These are phyloP conservation scores for Pythium periplocum DNA, from an alignment of 352 stramenopile genomes.

Conservation along the genomic window DNA sequence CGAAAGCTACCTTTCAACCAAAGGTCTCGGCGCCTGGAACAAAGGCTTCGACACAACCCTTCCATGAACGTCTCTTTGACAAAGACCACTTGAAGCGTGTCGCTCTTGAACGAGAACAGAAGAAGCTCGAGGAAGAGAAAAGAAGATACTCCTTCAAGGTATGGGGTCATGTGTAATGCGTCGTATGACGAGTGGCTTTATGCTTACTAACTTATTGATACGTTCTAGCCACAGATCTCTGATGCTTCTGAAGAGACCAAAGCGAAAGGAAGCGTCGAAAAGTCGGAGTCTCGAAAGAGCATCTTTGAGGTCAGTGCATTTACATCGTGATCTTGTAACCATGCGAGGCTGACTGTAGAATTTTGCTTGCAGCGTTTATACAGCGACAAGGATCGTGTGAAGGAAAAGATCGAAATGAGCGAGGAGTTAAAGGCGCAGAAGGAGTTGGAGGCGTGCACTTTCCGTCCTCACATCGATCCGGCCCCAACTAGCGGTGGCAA, in stretches of 20 bases:
- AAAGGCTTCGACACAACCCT: slow-evolving; percentile 40
- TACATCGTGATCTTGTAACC: slow-evolving; percentile 7
- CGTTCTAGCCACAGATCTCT: slow-evolving; percentile 48
- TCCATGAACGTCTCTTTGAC: slow-evolving; percentile 71
- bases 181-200: too few relatives aligned
- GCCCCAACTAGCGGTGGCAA: slow-evolving; percentile 22
- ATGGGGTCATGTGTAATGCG: slow-evolving; percentile 3
- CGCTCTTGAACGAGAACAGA: slow-evolving; percentile 58
- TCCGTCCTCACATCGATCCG: slow-evolving; percentile 58
- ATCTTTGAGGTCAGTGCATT: slow-evolving; percentile 64
- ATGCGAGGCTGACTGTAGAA: slow-evolving; percentile 7
- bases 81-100: slow-evolving; percentile 73
- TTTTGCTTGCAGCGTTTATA: slow-evolving; percentile 54
- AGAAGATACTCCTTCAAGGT: slow-evolving; percentile 72
- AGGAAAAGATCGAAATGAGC: slow-evolving; percentile 70
- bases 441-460: slow-evolving; percentile 78
- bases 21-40: slow-evolving; percentile 30
- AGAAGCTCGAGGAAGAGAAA: slow-evolving; percentile 65
- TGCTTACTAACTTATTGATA: slow-evolving; percentile 4
- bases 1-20: slow-evolving; percentile 56
- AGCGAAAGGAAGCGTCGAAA: slow-evolving; percentile 48
- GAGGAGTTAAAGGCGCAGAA: slow-evolving; percentile 66
- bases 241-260: slow-evolving; percentile 50
- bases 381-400: slow-evolving; percentile 71
- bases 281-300: slow-evolving; percentile 47